Percentiles rank a stretch among this genome's conserved stretches.
Evolutionary conservation across 805 yeast species (phyloP).

Genomic region (Kodamaea jinghongensis): DNA sequence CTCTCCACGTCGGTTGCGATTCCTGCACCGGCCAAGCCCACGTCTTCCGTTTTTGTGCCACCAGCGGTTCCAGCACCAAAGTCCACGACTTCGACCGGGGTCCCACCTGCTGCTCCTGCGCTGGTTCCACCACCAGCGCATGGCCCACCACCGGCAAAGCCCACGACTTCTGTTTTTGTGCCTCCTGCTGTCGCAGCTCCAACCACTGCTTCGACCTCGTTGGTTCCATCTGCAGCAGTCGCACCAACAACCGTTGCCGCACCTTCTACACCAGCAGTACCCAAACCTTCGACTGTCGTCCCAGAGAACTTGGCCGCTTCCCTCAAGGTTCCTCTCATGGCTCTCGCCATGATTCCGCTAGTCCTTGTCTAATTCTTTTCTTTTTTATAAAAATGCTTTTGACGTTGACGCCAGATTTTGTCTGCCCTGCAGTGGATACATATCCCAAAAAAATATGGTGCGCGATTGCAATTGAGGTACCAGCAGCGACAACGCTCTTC

Average conservation of each 20-base stretch:
- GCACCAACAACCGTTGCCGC: constrained; percentile 10
- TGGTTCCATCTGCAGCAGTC: constrained; percentile 14
- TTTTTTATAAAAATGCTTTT: too few relatives aligned
- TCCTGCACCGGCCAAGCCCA: too few relatives aligned
- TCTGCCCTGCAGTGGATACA: too few relatives aligned
- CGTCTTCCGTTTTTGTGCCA: constrained; percentile 17
- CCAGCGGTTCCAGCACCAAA: constrained; percentile 20
- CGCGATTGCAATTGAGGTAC: too few relatives aligned
- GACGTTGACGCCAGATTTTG: too few relatives aligned
- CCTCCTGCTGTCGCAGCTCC: constrained; percentile 28
- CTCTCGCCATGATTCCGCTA: background rate
- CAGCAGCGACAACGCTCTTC: too few relatives aligned
- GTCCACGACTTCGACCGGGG: constrained; percentile 20
- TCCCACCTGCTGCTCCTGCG: too few relatives aligned
- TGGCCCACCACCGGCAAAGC: constrained; percentile 27
- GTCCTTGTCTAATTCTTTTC: too few relatives aligned
- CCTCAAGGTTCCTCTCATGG: background rate
- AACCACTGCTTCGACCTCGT: too few relatives aligned
- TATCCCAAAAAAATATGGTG: too few relatives aligned
- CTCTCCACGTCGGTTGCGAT: too few relatives aligned
- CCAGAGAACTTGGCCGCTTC: constrained; percentile 6
- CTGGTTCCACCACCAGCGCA: constrained; percentile 13
- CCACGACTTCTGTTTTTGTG: too few relatives aligned
- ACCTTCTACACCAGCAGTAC: constrained; percentile 23
- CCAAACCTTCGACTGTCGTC: constrained; percentile 11